phyloP scores from a whole-genome alignment of 1,284 basidiomycete species.

The Boletus sp. region DNA sequence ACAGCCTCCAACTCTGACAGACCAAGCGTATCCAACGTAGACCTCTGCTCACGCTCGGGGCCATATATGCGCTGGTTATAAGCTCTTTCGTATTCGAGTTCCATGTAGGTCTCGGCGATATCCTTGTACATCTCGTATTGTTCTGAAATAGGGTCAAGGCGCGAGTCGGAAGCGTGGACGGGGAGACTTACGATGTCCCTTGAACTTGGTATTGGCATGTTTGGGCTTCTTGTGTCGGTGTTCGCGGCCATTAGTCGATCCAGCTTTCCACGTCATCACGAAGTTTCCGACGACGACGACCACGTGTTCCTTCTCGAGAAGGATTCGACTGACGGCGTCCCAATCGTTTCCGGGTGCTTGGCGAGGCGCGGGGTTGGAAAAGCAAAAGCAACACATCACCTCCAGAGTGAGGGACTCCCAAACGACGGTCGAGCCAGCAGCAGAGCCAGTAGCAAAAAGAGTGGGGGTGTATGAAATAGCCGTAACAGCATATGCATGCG shows the following conservation, averaged over 20 bases:
- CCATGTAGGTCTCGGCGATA: slow-evolving; percentile 56
- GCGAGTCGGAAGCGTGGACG: neutral
- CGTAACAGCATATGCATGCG: slow-evolving; percentile 58
- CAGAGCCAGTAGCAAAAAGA: slow-evolving; percentile 60
- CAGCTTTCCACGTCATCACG: slow-evolving; percentile 69
- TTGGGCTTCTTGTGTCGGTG: slow-evolving; percentile 16
- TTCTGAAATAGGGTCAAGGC: slow-evolving; percentile 37
- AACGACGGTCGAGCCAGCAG: slow-evolving; percentile 57
- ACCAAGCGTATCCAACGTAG: slow-evolving; percentile 56
- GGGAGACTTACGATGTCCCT: slow-evolving; percentile 26
- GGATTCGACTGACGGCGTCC: slow-evolving; percentile 57
- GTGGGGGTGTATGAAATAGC: slow-evolving; percentile 58
- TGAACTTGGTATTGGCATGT: slow-evolving; percentile 21
- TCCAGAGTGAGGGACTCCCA: slow-evolving; percentile 67
- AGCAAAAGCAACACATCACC: slow-evolving; percentile 49
- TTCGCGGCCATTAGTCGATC: slow-evolving; percentile 34
- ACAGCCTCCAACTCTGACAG: slow-evolving; percentile 75
- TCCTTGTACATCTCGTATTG: slow-evolving; percentile 62
- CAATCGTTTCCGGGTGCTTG: slow-evolving; percentile 36
- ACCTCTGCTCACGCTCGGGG: slow-evolving; percentile 54
- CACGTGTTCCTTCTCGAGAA: slow-evolving; percentile 60
- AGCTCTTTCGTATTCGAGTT: slow-evolving; percentile 49
- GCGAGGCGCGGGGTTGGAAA: slow-evolving; percentile 44
- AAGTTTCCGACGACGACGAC: slow-evolving; percentile 61
- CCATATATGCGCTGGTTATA: slow-evolving; percentile 38